Conservation (phyloP, 306 rosid genomes). For the Pterocarpus macrocarpus region DNA sequence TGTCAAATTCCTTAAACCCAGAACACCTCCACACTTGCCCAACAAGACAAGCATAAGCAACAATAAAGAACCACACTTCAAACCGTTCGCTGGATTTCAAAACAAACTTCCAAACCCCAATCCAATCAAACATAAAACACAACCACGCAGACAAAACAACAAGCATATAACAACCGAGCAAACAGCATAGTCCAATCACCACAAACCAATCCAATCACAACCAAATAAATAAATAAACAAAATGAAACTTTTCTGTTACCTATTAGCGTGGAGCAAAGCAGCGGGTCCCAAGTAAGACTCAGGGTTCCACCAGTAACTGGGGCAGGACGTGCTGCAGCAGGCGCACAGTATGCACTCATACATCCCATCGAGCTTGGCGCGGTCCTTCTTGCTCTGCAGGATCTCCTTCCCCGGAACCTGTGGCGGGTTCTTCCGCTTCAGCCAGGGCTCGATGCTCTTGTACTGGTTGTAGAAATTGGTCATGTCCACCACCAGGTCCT, state of each 20-base stretch:
- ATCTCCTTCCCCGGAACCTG: slow-evolving; percentile 73
- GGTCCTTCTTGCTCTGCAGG: slow-evolving; percentile 84
- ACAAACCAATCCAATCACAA: not conserved
- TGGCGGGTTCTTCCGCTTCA: slow-evolving; percentile 87
- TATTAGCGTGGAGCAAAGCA: slow-evolving; percentile 93
- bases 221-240: not conserved
- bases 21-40: too few relatives aligned
- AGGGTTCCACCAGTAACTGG: slow-evolving; percentile 99
- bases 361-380: slow-evolving; percentile 96
- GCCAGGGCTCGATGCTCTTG: slow-evolving; percentile 99
- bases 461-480: slow-evolving; percentile 95
- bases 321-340: slow-evolving; percentile 98
- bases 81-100: not conserved
- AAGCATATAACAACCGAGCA: not conserved
- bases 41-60: slow-evolving; percentile 1
- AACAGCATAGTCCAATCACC: not conserved
- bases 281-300: slow-evolving; percentile 98
- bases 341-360: slow-evolving; percentile 97
- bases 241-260: slow-evolving; percentile 54
- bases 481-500: slow-evolving; percentile 97
- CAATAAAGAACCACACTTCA: slow-evolving; percentile 3
- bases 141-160: not conserved
- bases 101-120: slow-evolving; percentile 3
- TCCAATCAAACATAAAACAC: not conserved
- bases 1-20: not conserved